These are phyloP conservation scores for Lanzia echinophila DNA, from an alignment of 2,329 filamentous ascomycete genomes.

Conservation along the genomic window DNA sequence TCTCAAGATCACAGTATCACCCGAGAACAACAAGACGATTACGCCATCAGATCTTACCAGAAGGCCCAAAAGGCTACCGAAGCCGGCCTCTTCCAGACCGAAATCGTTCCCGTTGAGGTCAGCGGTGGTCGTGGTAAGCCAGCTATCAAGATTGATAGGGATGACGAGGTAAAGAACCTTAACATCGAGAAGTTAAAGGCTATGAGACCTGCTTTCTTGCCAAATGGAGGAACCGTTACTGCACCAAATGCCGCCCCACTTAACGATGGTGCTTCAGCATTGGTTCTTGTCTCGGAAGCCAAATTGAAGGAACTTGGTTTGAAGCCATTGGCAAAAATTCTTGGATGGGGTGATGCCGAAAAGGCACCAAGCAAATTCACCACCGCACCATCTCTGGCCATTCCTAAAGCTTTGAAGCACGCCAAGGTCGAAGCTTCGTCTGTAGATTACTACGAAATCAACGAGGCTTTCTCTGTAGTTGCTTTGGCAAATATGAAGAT, in stretches of 20 bases:
- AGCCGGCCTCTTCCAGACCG: conserved; percentile 70
- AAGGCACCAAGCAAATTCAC: conserved; percentile 93
- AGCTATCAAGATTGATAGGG: conserved; percentile 67
- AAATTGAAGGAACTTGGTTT: conserved; percentile 88
- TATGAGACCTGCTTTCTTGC: conserved; percentile 77
- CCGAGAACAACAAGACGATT: conserved; percentile 86
- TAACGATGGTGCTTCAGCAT: conserved; percentile 87
- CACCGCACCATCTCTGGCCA: conserved; percentile 83
- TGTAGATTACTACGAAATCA: conserved; percentile 96
- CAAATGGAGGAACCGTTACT: conserved; percentile 81
- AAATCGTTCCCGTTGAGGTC: conserved; percentile 88
- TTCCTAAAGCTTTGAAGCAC: conserved; percentile 96
- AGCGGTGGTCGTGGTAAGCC: conserved; percentile 88
- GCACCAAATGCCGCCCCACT: conserved; percentile 94
- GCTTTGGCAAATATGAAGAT: conserved; percentile 95
- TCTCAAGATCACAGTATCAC: conserved; percentile 73
- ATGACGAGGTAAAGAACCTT: conserved; percentile 95
- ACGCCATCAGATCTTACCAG: conserved; percentile 92
- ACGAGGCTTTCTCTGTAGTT: conserved; percentile 97
- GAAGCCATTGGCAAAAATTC: conserved; percentile 91
- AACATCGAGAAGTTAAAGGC: conserved; percentile 75
- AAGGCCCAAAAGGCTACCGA: conserved; percentile 83
- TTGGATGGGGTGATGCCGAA: conserved; percentile 93
- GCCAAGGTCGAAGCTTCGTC: conserved; percentile 71
- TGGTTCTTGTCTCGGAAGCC: conserved; percentile 89